Percentiles rank a stretch among this genome's conserved stretches.
Evolutionary conservation across 257 asterid species (phyloP).

Genomic region (Nicotiana obtusifolia): DNA sequence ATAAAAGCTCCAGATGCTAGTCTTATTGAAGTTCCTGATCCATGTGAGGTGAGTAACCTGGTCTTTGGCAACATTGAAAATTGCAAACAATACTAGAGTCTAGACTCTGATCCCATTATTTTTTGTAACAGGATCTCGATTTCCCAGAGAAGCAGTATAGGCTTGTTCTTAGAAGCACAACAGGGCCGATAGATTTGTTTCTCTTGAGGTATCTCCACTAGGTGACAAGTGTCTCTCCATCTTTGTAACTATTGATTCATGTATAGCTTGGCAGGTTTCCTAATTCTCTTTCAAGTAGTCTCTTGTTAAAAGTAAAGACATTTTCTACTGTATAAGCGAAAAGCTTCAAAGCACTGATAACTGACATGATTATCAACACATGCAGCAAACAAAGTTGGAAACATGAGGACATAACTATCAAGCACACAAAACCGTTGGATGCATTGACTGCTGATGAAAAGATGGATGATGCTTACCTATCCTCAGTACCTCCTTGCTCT

Average conservation of each 20-base stretch:
- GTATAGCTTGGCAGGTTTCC: neutral
- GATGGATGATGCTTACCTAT: slow-evolving; percentile 20
- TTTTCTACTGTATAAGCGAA: neutral
- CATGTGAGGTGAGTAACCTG: slow-evolving; percentile 52
- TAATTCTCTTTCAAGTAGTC: neutral
- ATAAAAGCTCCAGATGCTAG: slow-evolving; percentile 81
- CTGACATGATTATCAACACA: neutral
- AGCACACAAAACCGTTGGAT: slow-evolving; percentile 35
- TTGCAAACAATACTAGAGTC: neutral
- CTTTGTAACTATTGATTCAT: slow-evolving; percentile 8
- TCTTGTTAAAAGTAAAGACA: neutral
- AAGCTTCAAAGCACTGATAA: neutral
- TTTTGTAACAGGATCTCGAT: slow-evolving; percentile 36
- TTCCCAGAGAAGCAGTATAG: slow-evolving; percentile 45
- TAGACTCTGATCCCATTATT: slow-evolving; percentile 18
- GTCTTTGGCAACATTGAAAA: neutral
- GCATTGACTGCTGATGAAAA: slow-evolving; percentile 15
- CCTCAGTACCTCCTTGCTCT: slow-evolving; percentile 15
- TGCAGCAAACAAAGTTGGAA: slow-evolving; percentile 41
- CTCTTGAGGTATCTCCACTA: slow-evolving; percentile 47
- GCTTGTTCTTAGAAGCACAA: slow-evolving; percentile 60
- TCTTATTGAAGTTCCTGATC: slow-evolving; percentile 68
- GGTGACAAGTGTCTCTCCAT: neutral
- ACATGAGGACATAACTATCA: slow-evolving; percentile 26
- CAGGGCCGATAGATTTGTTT: slow-evolving; percentile 56